A percentile compares a stretch with the other conserved stretches of the same genome.
Evolutionary conservation across 768 basidiomycete genomes (phyloP).

Genomic region (Tulasnella sp.): DNA sequence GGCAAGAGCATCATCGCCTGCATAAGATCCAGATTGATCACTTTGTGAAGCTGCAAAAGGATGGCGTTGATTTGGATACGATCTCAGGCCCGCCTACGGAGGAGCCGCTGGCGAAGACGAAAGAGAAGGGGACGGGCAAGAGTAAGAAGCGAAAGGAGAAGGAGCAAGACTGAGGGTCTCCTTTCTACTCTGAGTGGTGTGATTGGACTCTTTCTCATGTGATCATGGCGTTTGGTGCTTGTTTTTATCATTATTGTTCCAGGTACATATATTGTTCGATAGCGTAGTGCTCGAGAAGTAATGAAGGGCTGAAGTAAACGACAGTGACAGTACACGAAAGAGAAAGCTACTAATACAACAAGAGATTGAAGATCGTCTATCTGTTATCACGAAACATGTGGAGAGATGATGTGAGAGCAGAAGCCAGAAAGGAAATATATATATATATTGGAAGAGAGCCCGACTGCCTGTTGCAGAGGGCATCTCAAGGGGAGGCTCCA

Average conservation of each 20-base stretch:
- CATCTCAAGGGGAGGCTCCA: too few species aligned
- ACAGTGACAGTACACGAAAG: not conserved
- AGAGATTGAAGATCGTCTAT: not conserved
- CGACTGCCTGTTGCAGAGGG: too few species aligned
- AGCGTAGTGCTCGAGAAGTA: too few species aligned
- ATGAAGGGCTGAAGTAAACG: too few species aligned
- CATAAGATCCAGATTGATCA: constrained; percentile 73
- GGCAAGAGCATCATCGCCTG: constrained; percentile 86
- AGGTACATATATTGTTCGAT: not conserved
- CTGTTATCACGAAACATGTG: not conserved
- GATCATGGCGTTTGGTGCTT: not conserved
- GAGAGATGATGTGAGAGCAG: not conserved
- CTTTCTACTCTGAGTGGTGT: not conserved
- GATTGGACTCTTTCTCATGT: not conserved
- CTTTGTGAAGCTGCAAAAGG: not conserved
- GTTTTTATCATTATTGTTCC: not conserved
- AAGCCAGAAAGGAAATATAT: not conserved
- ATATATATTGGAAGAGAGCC: not conserved
- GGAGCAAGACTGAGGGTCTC: too few species aligned
- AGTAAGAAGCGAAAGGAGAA: not conserved
- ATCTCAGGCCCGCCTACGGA: constrained; percentile 1
- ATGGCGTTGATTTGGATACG: constrained; percentile 6
- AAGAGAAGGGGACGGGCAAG: not conserved
- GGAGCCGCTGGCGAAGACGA: not conserved
- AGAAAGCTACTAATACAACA: not conserved